A percentile compares a stretch with the other conserved stretches of the same genome.
These are phyloP conservation scores for Agastache rugosa DNA, from an alignment of 257 asterid species.

Conservation along the genomic window DNA sequence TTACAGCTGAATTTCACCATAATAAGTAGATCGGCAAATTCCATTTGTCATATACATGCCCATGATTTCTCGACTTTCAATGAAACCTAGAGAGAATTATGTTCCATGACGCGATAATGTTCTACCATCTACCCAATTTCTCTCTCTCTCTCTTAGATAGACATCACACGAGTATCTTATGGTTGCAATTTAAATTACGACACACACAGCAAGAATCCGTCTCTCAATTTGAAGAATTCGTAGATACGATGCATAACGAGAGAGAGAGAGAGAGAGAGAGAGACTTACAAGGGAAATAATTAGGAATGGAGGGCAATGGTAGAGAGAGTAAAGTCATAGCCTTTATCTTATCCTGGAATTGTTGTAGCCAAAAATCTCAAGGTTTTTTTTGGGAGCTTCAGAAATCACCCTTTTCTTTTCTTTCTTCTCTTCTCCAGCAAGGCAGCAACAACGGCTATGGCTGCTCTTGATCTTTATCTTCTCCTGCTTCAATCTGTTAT, in stretches of 20 bases:
- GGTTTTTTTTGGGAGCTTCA: constrained; percentile 7
- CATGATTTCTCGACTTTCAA: neutral
- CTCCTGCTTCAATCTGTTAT: neutral
- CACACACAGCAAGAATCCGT: neutral
- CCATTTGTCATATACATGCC: neutral
- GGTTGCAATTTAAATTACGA: neutral
- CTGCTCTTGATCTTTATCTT: constrained; percentile 36
- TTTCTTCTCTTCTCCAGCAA: neutral
- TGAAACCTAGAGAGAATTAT: neutral
- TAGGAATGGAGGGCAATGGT: constrained; percentile 40
- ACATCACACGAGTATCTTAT: neutral
- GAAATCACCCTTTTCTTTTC: neutral
- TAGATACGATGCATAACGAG: neutral
- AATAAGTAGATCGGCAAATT: neutral
- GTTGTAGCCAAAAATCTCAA: constrained; percentile 28
- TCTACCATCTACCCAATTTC: neutral
- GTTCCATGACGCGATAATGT: neutral
- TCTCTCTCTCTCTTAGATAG: neutral
- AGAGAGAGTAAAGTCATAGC: constrained; percentile 55
- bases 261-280: constrained; percentile 31
- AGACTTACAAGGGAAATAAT: constrained; percentile 49
- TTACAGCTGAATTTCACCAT: neutral
- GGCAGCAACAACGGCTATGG: constrained; percentile 8
- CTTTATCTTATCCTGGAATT: neutral
- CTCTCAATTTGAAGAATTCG: constrained; percentile 10